Conservation (phyloP, 163 green algal genomes). For the Prototheca wickerhamii region DNA sequence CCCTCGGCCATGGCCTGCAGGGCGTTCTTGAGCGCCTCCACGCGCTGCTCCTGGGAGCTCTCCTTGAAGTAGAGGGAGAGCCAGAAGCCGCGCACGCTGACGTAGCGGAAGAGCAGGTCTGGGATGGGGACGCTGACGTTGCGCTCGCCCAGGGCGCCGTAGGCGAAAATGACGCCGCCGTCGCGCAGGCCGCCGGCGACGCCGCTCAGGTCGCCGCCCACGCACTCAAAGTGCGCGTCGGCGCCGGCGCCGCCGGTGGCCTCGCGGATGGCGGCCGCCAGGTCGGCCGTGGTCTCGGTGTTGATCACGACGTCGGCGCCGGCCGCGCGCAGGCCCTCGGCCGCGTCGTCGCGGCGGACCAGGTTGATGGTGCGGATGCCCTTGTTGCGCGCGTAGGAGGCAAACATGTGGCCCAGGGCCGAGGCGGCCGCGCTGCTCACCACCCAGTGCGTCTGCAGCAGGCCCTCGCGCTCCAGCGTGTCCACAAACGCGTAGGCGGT, state of each 20-base stretch:
- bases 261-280: background rate
- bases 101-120: background rate
- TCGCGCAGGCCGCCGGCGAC: background rate
- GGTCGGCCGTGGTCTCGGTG: background rate
- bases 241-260: background rate
- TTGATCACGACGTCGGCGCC: background rate
- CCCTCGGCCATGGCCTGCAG: too few species aligned
- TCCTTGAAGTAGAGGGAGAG: background rate
- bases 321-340: background rate
- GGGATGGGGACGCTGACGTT: background rate
- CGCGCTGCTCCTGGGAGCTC: too few species aligned
- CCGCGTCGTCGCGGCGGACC: background rate
- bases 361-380: background rate
- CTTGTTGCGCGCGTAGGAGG: background rate
- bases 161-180: background rate
- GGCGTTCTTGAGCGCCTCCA: too few species aligned
- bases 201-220: background rate
- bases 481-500: background rate
- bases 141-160: background rate
- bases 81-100: background rate
- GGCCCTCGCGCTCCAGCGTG: too few species aligned
- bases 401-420: background rate
- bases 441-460: background rate
- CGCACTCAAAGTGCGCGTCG: background rate
- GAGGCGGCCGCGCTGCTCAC: background rate